Conservation (phyloP, 1,284 basidiomycete genomes). For the Amylostereum chailletii region DNA sequence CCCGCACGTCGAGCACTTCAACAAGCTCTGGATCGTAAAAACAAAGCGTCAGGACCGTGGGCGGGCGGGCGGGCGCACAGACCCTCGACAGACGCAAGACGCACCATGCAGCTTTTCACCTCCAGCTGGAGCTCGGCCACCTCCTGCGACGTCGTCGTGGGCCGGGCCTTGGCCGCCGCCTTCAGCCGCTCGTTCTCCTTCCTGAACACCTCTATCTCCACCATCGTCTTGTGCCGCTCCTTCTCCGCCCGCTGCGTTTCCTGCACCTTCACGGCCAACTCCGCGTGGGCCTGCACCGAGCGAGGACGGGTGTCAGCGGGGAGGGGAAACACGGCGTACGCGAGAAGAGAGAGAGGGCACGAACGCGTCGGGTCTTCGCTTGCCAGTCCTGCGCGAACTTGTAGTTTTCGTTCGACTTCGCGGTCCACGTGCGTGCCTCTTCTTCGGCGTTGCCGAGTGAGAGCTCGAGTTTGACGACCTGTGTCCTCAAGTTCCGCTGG, state of each 20-base stretch:
- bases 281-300: background rate
- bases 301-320: no score
- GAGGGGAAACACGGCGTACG: no score
- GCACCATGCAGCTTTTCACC: constrained; percentile 59
- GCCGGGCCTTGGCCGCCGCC: constrained; percentile 33
- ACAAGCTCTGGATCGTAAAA: constrained; percentile 51
- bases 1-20: constrained; percentile 91
- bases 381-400: no score
- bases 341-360: no score
- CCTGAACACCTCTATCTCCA: constrained; percentile 27
- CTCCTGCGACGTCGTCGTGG: constrained; percentile 23
- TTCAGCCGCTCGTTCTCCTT: constrained; percentile 37
- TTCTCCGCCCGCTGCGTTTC: constrained; percentile 14
- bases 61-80: background rate
- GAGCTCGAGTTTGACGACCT: no score
- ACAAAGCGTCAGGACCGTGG: background rate
- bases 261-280: constrained; percentile 16
- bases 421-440: no score
- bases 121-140: constrained; percentile 37
- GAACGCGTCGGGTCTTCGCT: no score
- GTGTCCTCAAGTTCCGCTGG: no score
- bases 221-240: constrained; percentile 19
- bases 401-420: no score
- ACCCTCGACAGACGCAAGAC: constrained; percentile 16
- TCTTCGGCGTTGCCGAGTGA: no score